Evolutionary conservation across 768 basidiomycete species (phyloP), one percentile per base, ranked within the genome.

Genomic region (Atractiella rhizophila): DNA sequence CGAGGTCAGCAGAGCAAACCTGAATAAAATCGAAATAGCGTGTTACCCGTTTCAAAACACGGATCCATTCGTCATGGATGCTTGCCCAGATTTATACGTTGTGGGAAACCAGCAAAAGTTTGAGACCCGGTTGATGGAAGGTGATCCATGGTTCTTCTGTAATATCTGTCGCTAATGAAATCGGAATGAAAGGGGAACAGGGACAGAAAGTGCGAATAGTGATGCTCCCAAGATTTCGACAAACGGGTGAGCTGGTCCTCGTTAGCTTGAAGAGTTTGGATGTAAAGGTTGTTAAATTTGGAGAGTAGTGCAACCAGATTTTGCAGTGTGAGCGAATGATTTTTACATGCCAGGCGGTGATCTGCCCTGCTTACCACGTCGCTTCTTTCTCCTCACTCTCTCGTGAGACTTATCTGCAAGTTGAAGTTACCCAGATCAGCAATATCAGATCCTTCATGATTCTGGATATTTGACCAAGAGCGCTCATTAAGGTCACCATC

Each of bases 41-140:
- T 94, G 91, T 52, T 86, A 94, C 57, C 91, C 91, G 15, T 96
- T 76, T 62, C 70, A 76, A 37, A 65, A 69, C 23, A 62, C 64
- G 15, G 91, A 98, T 55, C 91, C 91, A 0, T 98, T 98, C 60
- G 65, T 91, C 42, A 66, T 98, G 25, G 51, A 62, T n/a, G 67
- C 74, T 54, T 75, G 81, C 8, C 91, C 91, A 13, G 72, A 91
- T 54, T 59, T 96, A 23, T 96, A 94, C 57, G 64, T 86, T 49
- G 65, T 86, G n/a, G 91, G 91, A 26, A 80, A 80, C 45, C 86
- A 94, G 60, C 72, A 75, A 24, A 62, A 62, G 45, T 94, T 94
- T 51, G 69, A 65, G 41, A 88, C 85, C 4, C 66, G 68, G 38
- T 45, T 86, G 28, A 68, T 80, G 5, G 58, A 56, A 4, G 63